Base-by-base conservation (phyloP, 2,329 filamentous ascomycete genomes). In the Fusarium sarcochroum region DNA sequence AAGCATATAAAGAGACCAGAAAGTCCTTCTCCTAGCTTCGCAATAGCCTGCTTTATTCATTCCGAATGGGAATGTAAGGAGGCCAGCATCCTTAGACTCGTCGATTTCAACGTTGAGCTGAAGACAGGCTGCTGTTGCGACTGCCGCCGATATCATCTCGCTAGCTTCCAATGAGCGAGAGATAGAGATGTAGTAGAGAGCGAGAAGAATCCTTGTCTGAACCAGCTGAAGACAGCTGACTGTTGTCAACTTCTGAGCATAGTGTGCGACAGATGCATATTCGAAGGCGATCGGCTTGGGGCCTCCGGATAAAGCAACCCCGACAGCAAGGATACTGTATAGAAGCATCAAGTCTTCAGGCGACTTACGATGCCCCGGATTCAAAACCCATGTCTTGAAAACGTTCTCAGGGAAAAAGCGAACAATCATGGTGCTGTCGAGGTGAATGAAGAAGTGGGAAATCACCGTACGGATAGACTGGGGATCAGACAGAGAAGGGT, bases 1-100 rank as follows among this genome's bases (percentile, higher is more conserved):
- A 76, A 92, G 85, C 70, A 93, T 80, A 69, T 90, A 92, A 51
- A 88, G 85, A 27, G 89, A 87, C 91, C 91, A 94, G 73, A 93
- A 90, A 0, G 90, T 93, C 57, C 91, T 84, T 66, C 91, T 85
- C 62, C 88, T 85, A 70, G 89, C 90, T 77, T 94, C 91, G 23
- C 86, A 84, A 69, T 90, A 86, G 30, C 86, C 87, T 49, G 79
- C 78, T 58, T 82, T 84, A 69, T 85, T 86, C 66, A 92, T 82
- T 20, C 84, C 86, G 72, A 88, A 89, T 6, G 88, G 87, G 53
- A 83, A 85, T 1, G 74, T 72, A n/a, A 78, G 73, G 15, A 79
- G 66, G 17, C 63, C 63, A 5, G 73, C 78, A 49, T 85, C 84
- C 3, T 79, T 76, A 7, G 79, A 84, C 73, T 75, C 81, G 63